Evolutionary conservation across 345 rosid species (phyloP).

Genomic region (Acer negundo): DNA sequence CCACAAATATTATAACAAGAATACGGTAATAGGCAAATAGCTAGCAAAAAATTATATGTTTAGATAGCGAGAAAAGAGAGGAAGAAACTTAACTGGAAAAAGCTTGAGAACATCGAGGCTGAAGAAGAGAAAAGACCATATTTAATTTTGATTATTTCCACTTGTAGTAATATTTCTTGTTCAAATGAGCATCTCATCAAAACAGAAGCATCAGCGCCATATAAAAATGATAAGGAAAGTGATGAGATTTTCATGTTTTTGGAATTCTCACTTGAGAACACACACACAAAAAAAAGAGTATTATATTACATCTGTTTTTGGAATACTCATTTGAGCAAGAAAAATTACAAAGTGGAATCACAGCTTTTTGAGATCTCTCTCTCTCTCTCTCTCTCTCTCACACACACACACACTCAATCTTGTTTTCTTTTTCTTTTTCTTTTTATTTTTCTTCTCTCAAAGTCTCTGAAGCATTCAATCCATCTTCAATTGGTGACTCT

Average conservation of each 20-base stretch:
- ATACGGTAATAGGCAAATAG: background rate
- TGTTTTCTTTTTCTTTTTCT: background rate
- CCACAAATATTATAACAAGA: background rate
- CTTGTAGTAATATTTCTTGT: conserved; percentile 40
- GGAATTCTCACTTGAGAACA: too few relatives aligned
- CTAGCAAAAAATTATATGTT: background rate
- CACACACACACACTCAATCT: too few relatives aligned
- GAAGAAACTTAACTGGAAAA: conserved; percentile 4
- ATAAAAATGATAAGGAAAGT: background rate
- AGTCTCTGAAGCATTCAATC: background rate
- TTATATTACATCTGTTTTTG: conserved; percentile 23
- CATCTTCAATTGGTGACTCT: background rate
- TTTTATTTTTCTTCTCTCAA: background rate
- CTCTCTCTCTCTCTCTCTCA: background rate
- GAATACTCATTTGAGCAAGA: conserved; percentile 69
- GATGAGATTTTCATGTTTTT: background rate
- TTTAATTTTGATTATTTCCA: conserved; percentile 11
- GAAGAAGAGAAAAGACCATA: background rate
- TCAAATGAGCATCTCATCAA: conserved; percentile 46
- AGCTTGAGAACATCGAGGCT: background rate
- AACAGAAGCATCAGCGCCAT: conserved; percentile 20
- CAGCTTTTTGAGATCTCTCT: background rate
- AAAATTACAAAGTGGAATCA: conserved; percentile 37
- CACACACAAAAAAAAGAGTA: too few relatives aligned
- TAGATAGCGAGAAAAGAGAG: background rate